A percentile compares a stretch with the other conserved stretches of the same genome.
phyloP scores from a whole-genome alignment of 2,329 filamentous ascomycete species.

The Penicillium oxalicum region DNA sequence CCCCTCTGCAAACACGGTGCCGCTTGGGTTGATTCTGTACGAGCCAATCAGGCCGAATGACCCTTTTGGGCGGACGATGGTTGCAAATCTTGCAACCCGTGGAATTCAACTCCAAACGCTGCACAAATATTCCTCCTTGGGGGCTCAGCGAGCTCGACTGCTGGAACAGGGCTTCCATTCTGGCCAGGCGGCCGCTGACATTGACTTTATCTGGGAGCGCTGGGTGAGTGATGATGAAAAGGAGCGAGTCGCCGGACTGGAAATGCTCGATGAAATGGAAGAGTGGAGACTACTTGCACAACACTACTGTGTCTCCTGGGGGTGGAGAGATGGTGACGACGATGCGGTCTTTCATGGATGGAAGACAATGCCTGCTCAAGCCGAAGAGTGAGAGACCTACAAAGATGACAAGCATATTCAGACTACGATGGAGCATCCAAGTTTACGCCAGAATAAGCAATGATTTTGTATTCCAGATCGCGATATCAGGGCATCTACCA shows the following conservation, averaged over 20 bases:
- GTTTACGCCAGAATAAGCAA: background rate
- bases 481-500: background rate
- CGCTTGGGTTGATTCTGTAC: slow-evolving; percentile 66
- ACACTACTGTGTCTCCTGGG: slow-evolving; percentile 91
- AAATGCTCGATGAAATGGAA: slow-evolving; percentile 91
- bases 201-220: slow-evolving; percentile 65
- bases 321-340: slow-evolving; percentile 55
- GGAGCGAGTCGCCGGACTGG: slow-evolving; percentile 68
- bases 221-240: slow-evolving; percentile 71
- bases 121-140: slow-evolving; percentile 61
- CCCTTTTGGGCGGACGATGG: slow-evolving; percentile 86
- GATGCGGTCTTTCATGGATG: slow-evolving; percentile 31
- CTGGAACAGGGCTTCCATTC: slow-evolving; percentile 58
- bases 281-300: slow-evolving; percentile 82
- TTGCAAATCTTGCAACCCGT: slow-evolving; percentile 75
- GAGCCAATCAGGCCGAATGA: slow-evolving; percentile 82
- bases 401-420: background rate
- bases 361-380: slow-evolving; percentile 29
- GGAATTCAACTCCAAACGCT: slow-evolving; percentile 82
- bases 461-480: background rate
- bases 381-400: slow-evolving; percentile 8
- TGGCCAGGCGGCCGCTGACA: slow-evolving; percentile 53
- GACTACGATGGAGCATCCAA: too few relatives aligned
- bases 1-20: slow-evolving; percentile 34
- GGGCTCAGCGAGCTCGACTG: slow-evolving; percentile 64